These are phyloP conservation scores for Plantago coronopus DNA, from an alignment of 305 asterid species.

Conservation along the genomic window DNA sequence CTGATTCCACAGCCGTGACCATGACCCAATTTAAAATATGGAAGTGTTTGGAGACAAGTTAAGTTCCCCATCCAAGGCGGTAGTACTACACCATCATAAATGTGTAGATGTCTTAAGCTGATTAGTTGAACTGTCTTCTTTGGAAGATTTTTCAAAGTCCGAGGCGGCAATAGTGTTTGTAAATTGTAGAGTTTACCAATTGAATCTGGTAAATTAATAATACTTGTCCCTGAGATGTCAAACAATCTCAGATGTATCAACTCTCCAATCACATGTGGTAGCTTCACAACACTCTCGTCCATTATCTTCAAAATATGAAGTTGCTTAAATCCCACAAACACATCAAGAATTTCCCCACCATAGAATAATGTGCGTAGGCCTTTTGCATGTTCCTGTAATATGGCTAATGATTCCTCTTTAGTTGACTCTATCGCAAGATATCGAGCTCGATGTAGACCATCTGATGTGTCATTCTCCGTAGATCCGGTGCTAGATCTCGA, in stretches of 20 bases:
- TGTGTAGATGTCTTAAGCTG: neutral
- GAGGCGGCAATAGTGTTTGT: too few species aligned
- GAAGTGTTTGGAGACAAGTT: neutral
- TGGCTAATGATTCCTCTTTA: neutral
- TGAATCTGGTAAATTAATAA: too few species aligned
- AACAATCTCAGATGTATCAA: too few species aligned
- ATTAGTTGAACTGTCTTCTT: neutral
- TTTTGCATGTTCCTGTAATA: neutral
- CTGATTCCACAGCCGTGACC: neutral
- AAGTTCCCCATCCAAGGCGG: neutral
- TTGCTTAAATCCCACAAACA: too few species aligned
- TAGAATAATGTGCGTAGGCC: slow-evolving; percentile 7
- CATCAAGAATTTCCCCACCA: too few species aligned
- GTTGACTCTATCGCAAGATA: neutral
- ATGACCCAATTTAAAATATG: neutral
- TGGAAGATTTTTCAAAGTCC: neutral
- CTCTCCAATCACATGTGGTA: too few species aligned
- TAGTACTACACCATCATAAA: neutral
- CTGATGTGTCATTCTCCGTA: neutral
- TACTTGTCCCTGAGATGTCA: too few species aligned
- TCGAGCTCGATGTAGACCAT: neutral
- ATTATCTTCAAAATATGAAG: too few species aligned
- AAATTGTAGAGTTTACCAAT: too few species aligned
- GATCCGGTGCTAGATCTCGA: neutral
- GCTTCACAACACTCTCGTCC: too few species aligned